A percentile compares a stretch with the other conserved stretches of the same genome.
phyloP scores from a whole-genome alignment of 148 eudicot genomes.

The Tetragonia tetragonoides region DNA sequence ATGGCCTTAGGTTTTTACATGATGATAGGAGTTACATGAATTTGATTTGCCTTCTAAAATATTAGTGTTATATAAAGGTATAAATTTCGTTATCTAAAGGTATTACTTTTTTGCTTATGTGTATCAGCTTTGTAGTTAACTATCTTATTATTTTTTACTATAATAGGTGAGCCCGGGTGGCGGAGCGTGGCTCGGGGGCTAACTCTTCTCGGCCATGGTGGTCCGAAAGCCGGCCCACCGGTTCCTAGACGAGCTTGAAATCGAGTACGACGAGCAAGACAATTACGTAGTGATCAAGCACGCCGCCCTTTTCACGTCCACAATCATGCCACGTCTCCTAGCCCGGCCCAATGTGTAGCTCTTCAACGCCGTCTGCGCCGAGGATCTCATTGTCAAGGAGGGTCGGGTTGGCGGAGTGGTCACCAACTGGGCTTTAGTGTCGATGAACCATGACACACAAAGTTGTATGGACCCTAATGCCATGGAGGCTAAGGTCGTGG shows the following conservation, averaged over 20 bases:
- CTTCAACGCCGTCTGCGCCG: constrained; percentile 89
- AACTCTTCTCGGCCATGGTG: constrained; percentile 91
- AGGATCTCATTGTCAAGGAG: constrained; percentile 79
- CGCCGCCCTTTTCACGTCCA: constrained; percentile 88
- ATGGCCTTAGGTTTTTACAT: no score
- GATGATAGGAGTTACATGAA: no score
- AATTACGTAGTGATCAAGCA: constrained; percentile 88
- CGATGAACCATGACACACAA: constrained; percentile 94
- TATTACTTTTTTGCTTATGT: no score
- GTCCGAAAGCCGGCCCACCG: constrained; percentile 90
- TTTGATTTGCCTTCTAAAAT: no score
- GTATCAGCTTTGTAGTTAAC: no score
- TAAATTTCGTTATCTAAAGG: no score
- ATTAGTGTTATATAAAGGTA: no score
- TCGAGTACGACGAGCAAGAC: constrained; percentile 79
- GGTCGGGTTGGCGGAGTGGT: constrained; percentile 82
- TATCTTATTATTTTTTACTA: no score
- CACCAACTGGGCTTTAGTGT: constrained; percentile 92
- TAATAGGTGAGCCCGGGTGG: constrained; percentile 57
- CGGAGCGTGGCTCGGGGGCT: constrained; percentile 98
- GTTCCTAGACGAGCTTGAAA: constrained; percentile 71
- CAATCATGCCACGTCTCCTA: constrained; percentile 74
- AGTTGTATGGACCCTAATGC: constrained; percentile 98
- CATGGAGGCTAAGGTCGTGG: constrained; percentile 92
- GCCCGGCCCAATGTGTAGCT: constrained; percentile 91